phyloP scores from a whole-genome alignment of 495 filamentous ascomycete species.

The Penicillium cosmopolitanum region DNA sequence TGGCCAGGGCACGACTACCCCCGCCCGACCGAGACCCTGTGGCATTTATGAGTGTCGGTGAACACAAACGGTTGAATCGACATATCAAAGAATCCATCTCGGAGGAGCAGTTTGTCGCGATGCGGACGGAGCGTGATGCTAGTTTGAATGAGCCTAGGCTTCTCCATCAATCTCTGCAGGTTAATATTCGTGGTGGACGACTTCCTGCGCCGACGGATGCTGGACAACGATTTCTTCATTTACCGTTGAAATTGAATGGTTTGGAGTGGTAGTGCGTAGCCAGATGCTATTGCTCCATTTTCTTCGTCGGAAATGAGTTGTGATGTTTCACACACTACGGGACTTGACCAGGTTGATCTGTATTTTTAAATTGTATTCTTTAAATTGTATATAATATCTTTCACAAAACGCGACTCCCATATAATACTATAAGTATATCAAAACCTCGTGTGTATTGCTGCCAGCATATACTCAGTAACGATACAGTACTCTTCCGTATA shows the following conservation, averaged over 20 bases:
- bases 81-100: slow-evolving; percentile 48
- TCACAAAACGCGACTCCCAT: neutral
- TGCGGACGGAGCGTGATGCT: slow-evolving; percentile 52
- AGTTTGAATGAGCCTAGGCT: slow-evolving; percentile 52
- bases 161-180: slow-evolving; percentile 59
- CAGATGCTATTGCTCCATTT: neutral
- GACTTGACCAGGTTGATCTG: neutral
- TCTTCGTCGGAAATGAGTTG: too few relatives aligned
- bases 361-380: neutral
- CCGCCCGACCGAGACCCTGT: slow-evolving; percentile 37
- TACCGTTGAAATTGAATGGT: slow-evolving; percentile 46
- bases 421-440: neutral
- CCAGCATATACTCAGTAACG: slow-evolving; percentile 1
- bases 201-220: slow-evolving; percentile 41
- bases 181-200: slow-evolving; percentile 60
- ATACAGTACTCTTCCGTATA: slow-evolving; percentile 6
- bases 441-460: neutral
- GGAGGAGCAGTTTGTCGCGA: slow-evolving; percentile 51
- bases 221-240: slow-evolving; percentile 42
- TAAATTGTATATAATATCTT: neutral
- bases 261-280: slow-evolving; percentile 22
- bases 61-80: slow-evolving; percentile 55
- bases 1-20: slow-evolving; percentile 58
- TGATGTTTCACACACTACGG: too few relatives aligned
- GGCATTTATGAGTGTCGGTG: slow-evolving; percentile 51